These are phyloP conservation scores for Xylaria polymorpha DNA, from an alignment of 2,329 filamentous ascomycete genomes.

Conservation along the genomic window DNA sequence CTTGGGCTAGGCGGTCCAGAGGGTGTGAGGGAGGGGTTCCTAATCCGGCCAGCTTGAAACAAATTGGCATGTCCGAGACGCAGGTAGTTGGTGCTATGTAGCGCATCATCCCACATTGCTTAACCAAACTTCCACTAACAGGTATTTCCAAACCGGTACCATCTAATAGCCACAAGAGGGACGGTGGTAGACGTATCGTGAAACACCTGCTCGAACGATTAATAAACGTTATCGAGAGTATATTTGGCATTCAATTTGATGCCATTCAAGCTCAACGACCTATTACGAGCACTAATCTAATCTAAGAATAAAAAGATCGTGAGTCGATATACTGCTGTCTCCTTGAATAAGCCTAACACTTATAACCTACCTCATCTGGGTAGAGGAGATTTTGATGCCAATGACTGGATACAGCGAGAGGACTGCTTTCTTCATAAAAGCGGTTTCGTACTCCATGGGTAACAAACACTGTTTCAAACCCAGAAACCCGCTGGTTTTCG, in stretches of 20 bases:
- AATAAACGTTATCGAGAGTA: no score
- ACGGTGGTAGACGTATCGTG: not conserved
- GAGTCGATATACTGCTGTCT: not conserved
- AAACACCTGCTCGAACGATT: not conserved
- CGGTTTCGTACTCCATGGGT: not conserved
- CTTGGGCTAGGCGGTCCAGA: not conserved
- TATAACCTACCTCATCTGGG: not conserved
- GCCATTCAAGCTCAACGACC: not conserved
- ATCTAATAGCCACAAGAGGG: slow-evolving; percentile 1
- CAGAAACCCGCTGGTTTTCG: not conserved
- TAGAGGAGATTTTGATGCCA: not conserved
- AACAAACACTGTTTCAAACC: not conserved
- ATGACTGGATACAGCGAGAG: not conserved
- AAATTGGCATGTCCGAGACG: slow-evolving; percentile 14
- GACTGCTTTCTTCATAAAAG: not conserved
- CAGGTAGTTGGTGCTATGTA: slow-evolving; percentile 3
- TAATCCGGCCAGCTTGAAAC: slow-evolving; percentile 30
- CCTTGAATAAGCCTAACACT: not conserved
- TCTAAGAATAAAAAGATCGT: not conserved
- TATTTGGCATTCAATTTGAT: not conserved
- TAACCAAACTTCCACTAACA: slow-evolving; percentile 8
- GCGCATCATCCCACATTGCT: slow-evolving; percentile 10
- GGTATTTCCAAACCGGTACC: not conserved
- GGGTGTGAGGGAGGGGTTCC: slow-evolving; percentile 21
- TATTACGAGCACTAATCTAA: not conserved